phyloP scores from a whole-genome alignment of 768 basidiomycete genomes.

The Kwoniella heveanensis region DNA sequence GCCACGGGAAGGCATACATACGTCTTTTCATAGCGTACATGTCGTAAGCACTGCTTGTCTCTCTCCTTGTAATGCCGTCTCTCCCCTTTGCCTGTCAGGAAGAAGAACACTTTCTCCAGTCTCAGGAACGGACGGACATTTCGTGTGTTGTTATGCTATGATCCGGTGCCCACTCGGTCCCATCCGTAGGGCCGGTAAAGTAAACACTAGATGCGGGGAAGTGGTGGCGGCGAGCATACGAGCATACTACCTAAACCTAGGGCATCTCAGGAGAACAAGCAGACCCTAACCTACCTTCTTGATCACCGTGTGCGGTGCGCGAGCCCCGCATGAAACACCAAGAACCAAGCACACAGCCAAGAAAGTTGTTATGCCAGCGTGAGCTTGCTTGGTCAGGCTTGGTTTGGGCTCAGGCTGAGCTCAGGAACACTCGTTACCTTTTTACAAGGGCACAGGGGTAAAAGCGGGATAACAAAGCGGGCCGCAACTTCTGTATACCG shows the following conservation, averaged over 20 bases:
- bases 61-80: not conserved
- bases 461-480: not conserved
- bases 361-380: not conserved
- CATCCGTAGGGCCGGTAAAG: not conserved
- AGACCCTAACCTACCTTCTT: no score
- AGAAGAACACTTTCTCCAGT: no score
- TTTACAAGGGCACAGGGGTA: no score
- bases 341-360: not conserved
- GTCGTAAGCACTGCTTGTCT: not conserved
- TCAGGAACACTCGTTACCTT: no score
- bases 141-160: not conserved
- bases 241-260: no score
- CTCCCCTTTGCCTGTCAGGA: not conserved
- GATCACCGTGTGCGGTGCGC: not conserved
- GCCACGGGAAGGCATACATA: conserved; percentile 1
- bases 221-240: not conserved
- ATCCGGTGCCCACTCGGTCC: conserved; percentile 1
- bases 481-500: no score
- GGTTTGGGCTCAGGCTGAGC: not conserved
- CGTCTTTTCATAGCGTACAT: not conserved
- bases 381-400: not conserved
- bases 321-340: not conserved
- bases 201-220: not conserved
- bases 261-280: not conserved
- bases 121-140: not conserved